Percentiles rank a stretch among this genome's conserved stretches.
phyloP scores from a whole-genome alignment of 2,329 filamentous ascomycete genomes.

The Fusarium fujikuroi region DNA sequence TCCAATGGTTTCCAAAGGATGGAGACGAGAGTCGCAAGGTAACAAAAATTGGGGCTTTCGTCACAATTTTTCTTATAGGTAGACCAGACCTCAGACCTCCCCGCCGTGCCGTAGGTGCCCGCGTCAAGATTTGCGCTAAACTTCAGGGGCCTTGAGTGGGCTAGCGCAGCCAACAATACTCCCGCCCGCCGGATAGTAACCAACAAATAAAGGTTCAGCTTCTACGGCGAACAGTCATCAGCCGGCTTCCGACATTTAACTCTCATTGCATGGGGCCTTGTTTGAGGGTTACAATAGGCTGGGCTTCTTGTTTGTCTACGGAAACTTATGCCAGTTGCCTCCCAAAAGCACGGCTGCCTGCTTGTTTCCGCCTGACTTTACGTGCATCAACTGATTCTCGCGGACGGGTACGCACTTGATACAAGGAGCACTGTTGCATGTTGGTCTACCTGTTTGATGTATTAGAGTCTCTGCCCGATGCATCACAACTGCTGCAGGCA shows the following conservation, averaged over 20 bases:
- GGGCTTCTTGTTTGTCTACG: background rate
- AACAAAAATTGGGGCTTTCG: constrained; percentile 44
- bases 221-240: constrained; percentile 7
- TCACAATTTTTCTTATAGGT: constrained; percentile 46
- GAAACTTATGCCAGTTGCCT: background rate
- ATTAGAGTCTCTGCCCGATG: constrained; percentile 26
- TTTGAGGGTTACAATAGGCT: background rate
- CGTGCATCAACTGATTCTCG: background rate
- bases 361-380: constrained; percentile 1
- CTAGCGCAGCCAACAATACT: constrained; percentile 23
- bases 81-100: constrained; percentile 31
- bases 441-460: constrained; percentile 10
- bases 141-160: constrained; percentile 25
- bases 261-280: background rate
- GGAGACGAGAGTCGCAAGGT: constrained; percentile 36
- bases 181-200: background rate
- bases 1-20: constrained; percentile 43
- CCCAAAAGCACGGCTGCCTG: background rate
- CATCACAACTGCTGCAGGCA: constrained; percentile 10
- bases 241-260: constrained; percentile 32
- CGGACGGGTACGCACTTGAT: background rate
- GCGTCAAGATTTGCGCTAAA: constrained; percentile 32
- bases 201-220: constrained; percentile 15
- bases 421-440: constrained; percentile 1
- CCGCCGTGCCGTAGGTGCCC: constrained; percentile 27